Evolutionary conservation across 2,329 filamentous ascomycete species (phyloP).

Genomic region (Fusarium compactum): DNA sequence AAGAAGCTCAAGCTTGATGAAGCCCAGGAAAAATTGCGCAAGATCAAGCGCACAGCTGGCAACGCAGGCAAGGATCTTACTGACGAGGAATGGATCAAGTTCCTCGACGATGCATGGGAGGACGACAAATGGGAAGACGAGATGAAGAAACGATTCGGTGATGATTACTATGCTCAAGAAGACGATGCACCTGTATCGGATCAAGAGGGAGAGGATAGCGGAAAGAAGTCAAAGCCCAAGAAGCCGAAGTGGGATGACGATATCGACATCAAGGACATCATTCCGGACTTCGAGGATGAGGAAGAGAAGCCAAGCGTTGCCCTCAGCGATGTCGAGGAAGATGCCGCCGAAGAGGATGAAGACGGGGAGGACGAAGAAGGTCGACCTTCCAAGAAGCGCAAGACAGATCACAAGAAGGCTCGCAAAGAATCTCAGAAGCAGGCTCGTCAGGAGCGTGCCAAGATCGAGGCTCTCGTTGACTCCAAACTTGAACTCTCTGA

Average conservation of each 20-base stretch:
- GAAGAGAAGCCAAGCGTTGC: slow-evolving; percentile 64
- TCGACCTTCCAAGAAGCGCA: slow-evolving; percentile 69
- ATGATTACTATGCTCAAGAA: slow-evolving; percentile 87
- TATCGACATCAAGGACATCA: slow-evolving; percentile 93
- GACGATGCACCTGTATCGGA: slow-evolving; percentile 75
- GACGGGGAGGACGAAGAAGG: slow-evolving; percentile 55
- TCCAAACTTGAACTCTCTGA: slow-evolving; percentile 80
- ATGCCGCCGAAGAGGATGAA: slow-evolving; percentile 51
- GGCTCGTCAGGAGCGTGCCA: slow-evolving; percentile 82
- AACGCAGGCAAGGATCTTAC: slow-evolving; percentile 73
- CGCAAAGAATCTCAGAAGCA: slow-evolving; percentile 72
- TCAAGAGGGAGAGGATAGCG: slow-evolving; percentile 69
- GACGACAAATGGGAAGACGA: slow-evolving; percentile 90
- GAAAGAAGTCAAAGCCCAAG: slow-evolving; percentile 62
- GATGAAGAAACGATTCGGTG: slow-evolving; percentile 89
- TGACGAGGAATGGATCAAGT: slow-evolving; percentile 84
- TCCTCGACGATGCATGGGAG: slow-evolving; percentile 90
- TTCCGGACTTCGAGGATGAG: slow-evolving; percentile 86
- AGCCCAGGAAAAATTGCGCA: slow-evolving; percentile 84
- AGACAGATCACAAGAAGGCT: slow-evolving; percentile 70
- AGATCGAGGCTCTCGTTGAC: slow-evolving; percentile 89
- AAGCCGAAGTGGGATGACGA: slow-evolving; percentile 91
- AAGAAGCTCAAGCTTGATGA: slow-evolving; percentile 92
- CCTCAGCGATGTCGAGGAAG: slow-evolving; percentile 62
- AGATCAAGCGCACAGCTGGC: slow-evolving; percentile 91